Conservation (phyloP, 192 early-diverging fungal genomes). For the Rhizophagus clarus region DNA sequence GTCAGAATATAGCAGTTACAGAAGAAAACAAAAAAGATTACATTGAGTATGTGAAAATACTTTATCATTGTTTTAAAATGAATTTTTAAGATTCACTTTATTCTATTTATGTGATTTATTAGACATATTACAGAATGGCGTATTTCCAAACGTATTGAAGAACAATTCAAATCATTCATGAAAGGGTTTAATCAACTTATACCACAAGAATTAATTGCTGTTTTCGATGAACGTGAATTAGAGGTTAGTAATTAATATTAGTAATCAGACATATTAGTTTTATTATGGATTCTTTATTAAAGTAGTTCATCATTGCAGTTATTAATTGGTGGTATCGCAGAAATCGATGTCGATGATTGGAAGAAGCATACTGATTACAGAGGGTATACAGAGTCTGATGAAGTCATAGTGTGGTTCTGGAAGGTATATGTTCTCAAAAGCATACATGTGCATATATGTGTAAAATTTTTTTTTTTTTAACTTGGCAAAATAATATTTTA, state of each 20-base stretch:
- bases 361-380: slow-evolving; percentile 98
- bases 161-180: slow-evolving; percentile 95
- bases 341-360: slow-evolving; percentile 98
- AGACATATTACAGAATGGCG: slow-evolving; percentile 84
- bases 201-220: slow-evolving; percentile 90
- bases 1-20: slow-evolving; percentile 89
- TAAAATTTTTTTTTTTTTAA: not conserved
- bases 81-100: not conserved
- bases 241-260: slow-evolving; percentile 48
- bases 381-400: slow-evolving; percentile 96
- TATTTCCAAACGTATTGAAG: slow-evolving; percentile 87
- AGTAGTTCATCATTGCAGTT: slow-evolving; percentile 44
- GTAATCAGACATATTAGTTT: not conserved
- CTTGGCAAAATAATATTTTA: not conserved
- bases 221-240: slow-evolving; percentile 97
- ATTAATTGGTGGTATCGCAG: slow-evolving; percentile 94
- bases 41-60: slow-evolving; percentile 63
- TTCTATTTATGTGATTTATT: slow-evolving; percentile 19
- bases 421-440: slow-evolving; percentile 48
- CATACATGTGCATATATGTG: not conserved
- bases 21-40: slow-evolving; percentile 98
- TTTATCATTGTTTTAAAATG: not conserved
- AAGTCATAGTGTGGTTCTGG: slow-evolving; percentile 97
- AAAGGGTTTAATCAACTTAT: slow-evolving; percentile 95
- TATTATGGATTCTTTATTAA: not conserved